A percentile compares a stretch with the other conserved stretches of the same genome.
Evolutionary conservation across 805 yeast species (phyloP).

Genomic region (Candida pini): DNA sequence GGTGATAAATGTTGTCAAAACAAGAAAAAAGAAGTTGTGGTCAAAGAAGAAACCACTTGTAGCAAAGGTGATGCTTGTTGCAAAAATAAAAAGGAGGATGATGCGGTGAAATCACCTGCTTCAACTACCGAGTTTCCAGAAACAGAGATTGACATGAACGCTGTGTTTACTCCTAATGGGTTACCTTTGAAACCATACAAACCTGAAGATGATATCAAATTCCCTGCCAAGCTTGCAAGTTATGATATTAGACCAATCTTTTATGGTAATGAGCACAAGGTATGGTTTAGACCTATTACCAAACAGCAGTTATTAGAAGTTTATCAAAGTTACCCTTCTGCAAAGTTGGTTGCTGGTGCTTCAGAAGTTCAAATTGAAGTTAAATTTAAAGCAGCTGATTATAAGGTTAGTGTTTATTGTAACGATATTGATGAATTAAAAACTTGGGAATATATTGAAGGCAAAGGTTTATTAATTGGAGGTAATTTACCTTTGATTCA

Average conservation of each 20-base stretch:
- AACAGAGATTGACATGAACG: conserved; percentile 30
- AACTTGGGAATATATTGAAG: conserved; percentile 31
- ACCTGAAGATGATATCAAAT: conserved; percentile 33
- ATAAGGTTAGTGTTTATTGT: conserved; percentile 34
- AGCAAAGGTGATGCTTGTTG: conserved; percentile 21
- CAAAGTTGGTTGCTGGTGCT: conserved; percentile 42
- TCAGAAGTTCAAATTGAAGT: conserved; percentile 44
- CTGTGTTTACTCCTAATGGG: conserved; percentile 34
- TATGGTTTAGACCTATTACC: conserved; percentile 42
- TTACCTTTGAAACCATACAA: conserved; percentile 34
- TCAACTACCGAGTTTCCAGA: conserved; percentile 22
- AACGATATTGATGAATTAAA: conserved; percentile 38
- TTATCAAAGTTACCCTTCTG: conserved; percentile 28
- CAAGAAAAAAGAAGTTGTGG: conserved; percentile 11
- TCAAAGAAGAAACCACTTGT: conserved; percentile 1
- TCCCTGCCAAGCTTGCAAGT: conserved; percentile 33
- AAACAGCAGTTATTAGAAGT: conserved; percentile 32
- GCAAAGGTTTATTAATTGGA: conserved; percentile 37
- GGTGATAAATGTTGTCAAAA: conserved; percentile 33
- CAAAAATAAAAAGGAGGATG: conserved; percentile 6
- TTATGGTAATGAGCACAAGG: conserved; percentile 33
- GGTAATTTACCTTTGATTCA: conserved; percentile 36
- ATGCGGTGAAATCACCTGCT: not conserved
- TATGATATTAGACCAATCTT: conserved; percentile 25
- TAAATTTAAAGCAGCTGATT: conserved; percentile 37